Evolutionary conservation across 208 protist genomes (phyloP).

Genomic region (Leptomonas seymouri): DNA sequence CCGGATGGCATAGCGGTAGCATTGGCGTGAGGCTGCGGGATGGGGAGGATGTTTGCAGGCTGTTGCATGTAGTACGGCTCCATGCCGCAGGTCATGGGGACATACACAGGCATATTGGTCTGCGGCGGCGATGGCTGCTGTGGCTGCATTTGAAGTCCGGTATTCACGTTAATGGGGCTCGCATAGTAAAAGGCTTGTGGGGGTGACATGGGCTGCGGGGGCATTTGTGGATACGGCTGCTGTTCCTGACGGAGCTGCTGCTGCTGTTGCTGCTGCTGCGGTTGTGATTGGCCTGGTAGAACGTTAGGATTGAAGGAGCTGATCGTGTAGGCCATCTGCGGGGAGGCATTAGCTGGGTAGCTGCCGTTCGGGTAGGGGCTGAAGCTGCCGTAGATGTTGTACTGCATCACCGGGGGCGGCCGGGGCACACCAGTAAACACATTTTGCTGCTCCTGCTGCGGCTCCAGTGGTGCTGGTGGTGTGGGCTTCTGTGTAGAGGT

Average conservation of each 20-base stretch:
- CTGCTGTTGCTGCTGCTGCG: no score
- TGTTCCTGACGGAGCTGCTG: no score
- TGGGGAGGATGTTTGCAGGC: neutral
- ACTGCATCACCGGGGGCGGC: constrained; percentile 9
- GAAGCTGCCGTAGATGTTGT: neutral
- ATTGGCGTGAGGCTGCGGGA: constrained; percentile 2
- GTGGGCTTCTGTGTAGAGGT: neutral
- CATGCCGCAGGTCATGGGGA: constrained; percentile 3
- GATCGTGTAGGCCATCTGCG: neutral
- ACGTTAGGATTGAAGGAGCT: neutral
- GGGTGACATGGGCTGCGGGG: neutral
- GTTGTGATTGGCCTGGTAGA: no score
- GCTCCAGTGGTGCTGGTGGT: constrained; percentile 1
- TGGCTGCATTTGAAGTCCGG: neutral
- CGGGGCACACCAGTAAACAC: constrained; percentile 4
- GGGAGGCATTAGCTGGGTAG: neutral
- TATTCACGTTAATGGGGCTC: neutral
- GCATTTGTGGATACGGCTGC: neutral
- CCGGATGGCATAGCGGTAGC: neutral
- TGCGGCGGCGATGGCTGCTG: neutral
- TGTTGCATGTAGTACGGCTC: constrained; percentile 11
- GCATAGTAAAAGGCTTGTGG: constrained; percentile 6
- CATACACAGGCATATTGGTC: constrained; percentile 9
- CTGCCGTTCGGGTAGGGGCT: constrained; percentile 3
- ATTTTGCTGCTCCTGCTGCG: constrained; percentile 10